phyloP scores from a whole-genome alignment of 768 basidiomycete genomes.

The Terana coerulea region DNA sequence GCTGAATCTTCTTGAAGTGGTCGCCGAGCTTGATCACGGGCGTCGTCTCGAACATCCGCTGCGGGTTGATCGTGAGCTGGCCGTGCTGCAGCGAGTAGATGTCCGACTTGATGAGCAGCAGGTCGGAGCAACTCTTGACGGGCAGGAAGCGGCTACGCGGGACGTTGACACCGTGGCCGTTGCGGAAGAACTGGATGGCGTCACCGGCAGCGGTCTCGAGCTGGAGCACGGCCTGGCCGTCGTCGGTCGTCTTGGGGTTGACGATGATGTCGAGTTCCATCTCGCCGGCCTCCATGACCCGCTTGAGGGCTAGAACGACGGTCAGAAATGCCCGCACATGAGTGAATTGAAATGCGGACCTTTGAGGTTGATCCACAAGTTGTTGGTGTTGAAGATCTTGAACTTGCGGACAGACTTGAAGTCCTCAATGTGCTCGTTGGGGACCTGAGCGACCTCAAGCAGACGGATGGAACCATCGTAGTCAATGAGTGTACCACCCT shows the following conservation, averaged over 20 bases:
- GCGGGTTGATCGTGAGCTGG: constrained; percentile 55
- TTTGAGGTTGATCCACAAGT: constrained; percentile 53
- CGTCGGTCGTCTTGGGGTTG: constrained; percentile 65
- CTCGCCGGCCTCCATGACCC: constrained; percentile 60
- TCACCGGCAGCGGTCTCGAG: constrained; percentile 77
- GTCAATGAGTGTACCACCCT: constrained; percentile 67
- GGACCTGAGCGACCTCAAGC: constrained; percentile 73
- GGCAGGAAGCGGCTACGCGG: constrained; percentile 73
- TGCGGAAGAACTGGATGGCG: constrained; percentile 67
- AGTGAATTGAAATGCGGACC: constrained; percentile 21
- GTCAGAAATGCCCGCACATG: not conserved
- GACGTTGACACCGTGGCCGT: constrained; percentile 68
- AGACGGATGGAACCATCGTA: constrained; percentile 63
- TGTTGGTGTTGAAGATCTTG: constrained; percentile 78
- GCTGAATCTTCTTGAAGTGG: constrained; percentile 68
- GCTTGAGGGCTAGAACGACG: constrained; percentile 56
- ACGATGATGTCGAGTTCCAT: constrained; percentile 80
- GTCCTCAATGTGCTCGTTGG: constrained; percentile 66
- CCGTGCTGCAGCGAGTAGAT: constrained; percentile 69
- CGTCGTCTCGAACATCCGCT: constrained; percentile 55
- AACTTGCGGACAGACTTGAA: constrained; percentile 75
- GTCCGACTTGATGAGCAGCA: constrained; percentile 64
- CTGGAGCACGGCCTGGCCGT: constrained; percentile 63
- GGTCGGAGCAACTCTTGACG: constrained; percentile 57
- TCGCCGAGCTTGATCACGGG: constrained; percentile 78